Evolutionary conservation across 331 rosid species (phyloP).

Genomic region (Quercus tomentella): DNA sequence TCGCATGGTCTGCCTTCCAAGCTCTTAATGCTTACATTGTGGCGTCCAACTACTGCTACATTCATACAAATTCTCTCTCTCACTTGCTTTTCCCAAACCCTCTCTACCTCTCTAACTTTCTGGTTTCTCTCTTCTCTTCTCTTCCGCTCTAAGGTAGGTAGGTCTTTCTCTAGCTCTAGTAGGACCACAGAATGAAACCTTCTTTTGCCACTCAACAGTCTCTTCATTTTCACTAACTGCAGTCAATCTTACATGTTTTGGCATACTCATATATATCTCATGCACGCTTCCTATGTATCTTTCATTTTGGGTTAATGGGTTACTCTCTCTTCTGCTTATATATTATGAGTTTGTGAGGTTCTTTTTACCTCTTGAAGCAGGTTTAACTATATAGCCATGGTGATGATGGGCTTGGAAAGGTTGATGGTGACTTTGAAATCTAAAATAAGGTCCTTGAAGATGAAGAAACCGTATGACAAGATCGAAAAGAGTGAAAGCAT

Average conservation of each 20-base stretch:
- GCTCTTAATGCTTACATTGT: conserved; percentile 11
- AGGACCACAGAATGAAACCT: background rate
- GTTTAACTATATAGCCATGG: conserved; percentile 22
- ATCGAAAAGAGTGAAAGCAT: conserved; percentile 95
- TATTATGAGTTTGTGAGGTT: background rate
- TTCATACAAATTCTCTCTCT: conserved; percentile 35
- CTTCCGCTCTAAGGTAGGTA: background rate
- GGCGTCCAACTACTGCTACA: conserved; percentile 13
- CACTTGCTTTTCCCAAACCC: conserved; percentile 6
- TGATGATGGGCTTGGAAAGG: conserved; percentile 62
- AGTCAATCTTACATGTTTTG: background rate
- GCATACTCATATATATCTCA: background rate
- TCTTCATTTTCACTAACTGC: background rate
- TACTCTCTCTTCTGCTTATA: background rate
- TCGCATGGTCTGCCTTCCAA: conserved; percentile 28
- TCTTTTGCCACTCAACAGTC: background rate
- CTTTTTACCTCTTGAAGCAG: conserved; percentile 18
- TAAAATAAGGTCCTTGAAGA: conserved; percentile 60
- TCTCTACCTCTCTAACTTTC: background rate
- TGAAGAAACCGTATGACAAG: conserved; percentile 68
- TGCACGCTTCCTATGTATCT: background rate
- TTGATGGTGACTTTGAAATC: conserved; percentile 62
- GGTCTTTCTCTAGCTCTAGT: background rate
- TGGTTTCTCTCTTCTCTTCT: background rate
- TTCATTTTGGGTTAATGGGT: background rate